Evolutionary conservation across 257 asterid species (phyloP), one percentile per base, ranked within the genome.

Genomic region (Nemophila menziesii): DNA sequence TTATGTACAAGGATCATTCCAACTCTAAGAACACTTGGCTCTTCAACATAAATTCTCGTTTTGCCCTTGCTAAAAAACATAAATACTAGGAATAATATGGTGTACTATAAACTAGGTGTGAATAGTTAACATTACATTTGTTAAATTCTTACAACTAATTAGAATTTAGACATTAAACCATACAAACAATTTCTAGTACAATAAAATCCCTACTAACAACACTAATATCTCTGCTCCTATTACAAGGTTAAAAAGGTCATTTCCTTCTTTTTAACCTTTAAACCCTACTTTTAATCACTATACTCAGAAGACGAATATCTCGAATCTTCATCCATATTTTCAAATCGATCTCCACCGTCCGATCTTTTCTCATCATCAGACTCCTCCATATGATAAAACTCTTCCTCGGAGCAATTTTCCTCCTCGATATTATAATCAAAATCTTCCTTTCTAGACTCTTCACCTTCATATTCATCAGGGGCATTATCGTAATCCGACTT

Each of bases 271-370:
- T n/a, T n/a, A n/a, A 13, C 36, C 36, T 7, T 7, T 2, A 29
- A 2, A 1, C 8, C 22, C 21, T 36, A 36, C 41, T 16, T 41
- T 61, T 73, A 83, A 43, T 73, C 77, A 62, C 85, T 79, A 49
- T 71, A 82, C 37, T 69, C 89, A 37, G 85, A 75, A 3, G 85
- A 76, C 20, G 80, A 66, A 21, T 68, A 63, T 14, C 55, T 74
- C 12, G 67, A 58, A 51, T 66, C 79, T 58, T 60, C 27, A 46
- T 57, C 61, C 16, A 40, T 38, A 51, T 56, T 67, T 44, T 58
- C 54, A 41, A 54, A 60, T 41, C 19, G 65, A 47, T 48, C 84
- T 43, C 16, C 55, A 16, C 67, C 72, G 0, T 27, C 38, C 10
- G 66, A 51, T 11, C 46, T 63, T 52, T 66, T 56, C 55, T 66